phyloP scores from a whole-genome alignment of 139 green algal genomes.

The Edaphochlamys debaryana region DNA sequence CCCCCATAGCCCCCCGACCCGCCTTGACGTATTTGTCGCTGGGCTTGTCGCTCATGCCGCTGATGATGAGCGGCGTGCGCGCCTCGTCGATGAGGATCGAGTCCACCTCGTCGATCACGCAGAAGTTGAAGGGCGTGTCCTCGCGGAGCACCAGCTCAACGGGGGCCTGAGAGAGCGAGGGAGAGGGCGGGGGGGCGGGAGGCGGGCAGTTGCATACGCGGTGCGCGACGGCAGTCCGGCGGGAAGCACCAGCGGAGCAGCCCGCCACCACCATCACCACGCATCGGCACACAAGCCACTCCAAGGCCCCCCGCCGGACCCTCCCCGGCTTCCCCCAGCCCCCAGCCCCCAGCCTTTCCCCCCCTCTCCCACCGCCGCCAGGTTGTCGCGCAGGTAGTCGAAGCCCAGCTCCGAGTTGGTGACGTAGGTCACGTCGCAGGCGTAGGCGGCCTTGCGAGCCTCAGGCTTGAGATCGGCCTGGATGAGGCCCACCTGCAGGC shows the following conservation, averaged over 20 bases:
- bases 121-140: conserved; percentile 89
- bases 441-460: conserved; percentile 83
- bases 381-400: conserved; percentile 98
- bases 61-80: conserved; percentile 97
- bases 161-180: conserved; percentile 46
- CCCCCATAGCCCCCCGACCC: no score
- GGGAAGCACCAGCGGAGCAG: no score
- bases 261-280: no score
- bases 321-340: no score
- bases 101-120: conserved; percentile 93
- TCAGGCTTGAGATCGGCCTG: conserved; percentile 84
- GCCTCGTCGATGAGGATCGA: conserved; percentile 99
- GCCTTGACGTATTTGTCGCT: conserved; percentile 86
- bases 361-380: conserved; percentile 71
- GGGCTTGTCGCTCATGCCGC: conserved; percentile 87
- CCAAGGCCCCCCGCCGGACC: no score
- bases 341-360: background rate
- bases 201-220: no score
- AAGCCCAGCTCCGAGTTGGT: conserved; percentile 99
- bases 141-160: conserved; percentile 92
- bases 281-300: no score
- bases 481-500: conserved; percentile 89
- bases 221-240: no score
- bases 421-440: conserved; percentile 95
- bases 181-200: background rate